Percentiles rank a stretch among this genome's conserved stretches.
phyloP scores from a whole-genome alignment of 306 rosid species.

The Cucurbita maxima region DNA sequence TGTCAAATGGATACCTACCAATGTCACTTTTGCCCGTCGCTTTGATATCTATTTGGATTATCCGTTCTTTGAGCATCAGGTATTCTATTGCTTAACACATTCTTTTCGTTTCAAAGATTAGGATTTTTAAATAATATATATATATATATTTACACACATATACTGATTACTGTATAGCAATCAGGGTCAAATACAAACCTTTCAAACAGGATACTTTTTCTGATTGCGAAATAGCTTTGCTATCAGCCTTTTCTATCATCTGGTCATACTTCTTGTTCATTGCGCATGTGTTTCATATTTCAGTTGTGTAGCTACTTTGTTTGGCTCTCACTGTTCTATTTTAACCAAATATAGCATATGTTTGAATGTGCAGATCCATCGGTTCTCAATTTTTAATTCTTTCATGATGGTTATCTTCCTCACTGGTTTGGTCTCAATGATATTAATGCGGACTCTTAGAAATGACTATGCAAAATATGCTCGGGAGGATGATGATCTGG shows the following conservation, averaged over 20 bases:
- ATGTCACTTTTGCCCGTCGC: conserved; percentile 71
- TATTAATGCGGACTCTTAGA: conserved; percentile 91
- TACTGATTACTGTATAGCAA: not conserved
- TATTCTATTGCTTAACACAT: not conserved
- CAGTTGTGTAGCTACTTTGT: not conserved
- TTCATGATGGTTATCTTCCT: conserved; percentile 99
- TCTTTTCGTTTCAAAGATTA: not conserved
- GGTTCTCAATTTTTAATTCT: conserved; percentile 97
- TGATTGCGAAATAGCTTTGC: not conserved
- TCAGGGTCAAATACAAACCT: not conserved
- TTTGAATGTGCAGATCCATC: conserved; percentile 59
- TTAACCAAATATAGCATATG: conserved; percentile 1
- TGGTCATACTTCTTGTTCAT: not conserved
- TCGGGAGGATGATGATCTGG: conserved; percentile 91
- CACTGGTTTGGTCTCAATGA: conserved; percentile 98
- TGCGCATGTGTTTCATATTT: not conserved
- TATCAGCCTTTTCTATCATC: not conserved
- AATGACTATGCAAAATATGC: conserved; percentile 99
- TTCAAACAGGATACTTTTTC: not conserved
- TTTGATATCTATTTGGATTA: conserved; percentile 92
- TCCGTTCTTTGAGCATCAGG: conserved; percentile 97
- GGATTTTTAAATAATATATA: not conserved
- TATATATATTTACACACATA: no score
- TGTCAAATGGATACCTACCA: conserved; percentile 63
- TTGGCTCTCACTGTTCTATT: not conserved